Evolutionary conservation across 2,329 filamentous ascomycete genomes (phyloP), one percentile per base, ranked within the genome.

Genomic region (Clonostachys sp.): DNA sequence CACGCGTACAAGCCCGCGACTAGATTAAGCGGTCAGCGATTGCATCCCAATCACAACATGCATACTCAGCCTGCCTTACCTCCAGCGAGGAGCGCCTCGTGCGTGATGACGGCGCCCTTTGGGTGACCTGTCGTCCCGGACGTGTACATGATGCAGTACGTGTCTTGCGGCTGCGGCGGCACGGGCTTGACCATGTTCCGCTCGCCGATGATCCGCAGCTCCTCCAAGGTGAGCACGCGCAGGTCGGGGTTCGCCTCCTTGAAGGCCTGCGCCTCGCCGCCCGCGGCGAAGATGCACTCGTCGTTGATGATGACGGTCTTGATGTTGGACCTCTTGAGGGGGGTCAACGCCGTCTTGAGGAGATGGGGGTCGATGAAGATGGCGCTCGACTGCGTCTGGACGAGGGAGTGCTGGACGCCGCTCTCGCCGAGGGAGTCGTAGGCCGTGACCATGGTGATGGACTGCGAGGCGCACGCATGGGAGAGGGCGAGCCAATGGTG

Each of bases 381-480:
- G 66, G 86, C 85, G 57, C 83, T 83, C 45, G 89, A 86, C 52
- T 84, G 75, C 46, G 90, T 94, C 70, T 95, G 88, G 18, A 84
- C 75, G 53, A 96, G 80, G 4, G 91, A 95, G 73, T 95, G 91
- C 71, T 86, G 83, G 53, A 96, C 80, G 42, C 91, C 91, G 52
- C 85, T 83, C 59, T 89, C 81, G 46, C 91, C 91, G 42, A 96
- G 84, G 34, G 91, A 95, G 66, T 96, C 91, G 68, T 96, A 96
- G 44, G 91, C 91, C 42, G 92, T 97, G 45, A 96, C 92, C 55
- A 96, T 91, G 50, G 89, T 83, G 64, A 96, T 83, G 41, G 89
- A 91, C 68, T 97, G 92, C 14, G 91, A 91, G 17, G 84, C 72
- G 81, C 86, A 74, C 41, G 70, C 79, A 64, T 95, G 89, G 42